Evolutionary conservation across 495 filamentous ascomycete species (phyloP).

Genomic region (Hypoxylon rickii): DNA sequence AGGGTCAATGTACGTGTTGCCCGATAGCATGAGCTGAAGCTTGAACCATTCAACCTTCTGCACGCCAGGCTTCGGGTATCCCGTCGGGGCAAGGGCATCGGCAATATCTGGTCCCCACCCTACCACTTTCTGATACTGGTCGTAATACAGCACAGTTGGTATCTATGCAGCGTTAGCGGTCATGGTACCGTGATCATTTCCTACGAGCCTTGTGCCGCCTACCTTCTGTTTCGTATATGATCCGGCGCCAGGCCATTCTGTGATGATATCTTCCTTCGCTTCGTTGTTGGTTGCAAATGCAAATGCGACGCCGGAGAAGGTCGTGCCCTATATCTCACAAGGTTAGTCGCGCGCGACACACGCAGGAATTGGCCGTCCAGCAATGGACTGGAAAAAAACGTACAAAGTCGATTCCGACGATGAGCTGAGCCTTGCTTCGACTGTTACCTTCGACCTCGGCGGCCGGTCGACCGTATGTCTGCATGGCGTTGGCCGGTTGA

Average conservation of each 20-base stretch:
- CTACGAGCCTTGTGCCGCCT: slow-evolving; percentile 6
- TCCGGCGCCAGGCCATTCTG: slow-evolving; percentile 76
- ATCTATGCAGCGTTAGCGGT: slow-evolving; percentile 55
- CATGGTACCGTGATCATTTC: background rate
- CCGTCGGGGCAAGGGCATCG: slow-evolving; percentile 72
- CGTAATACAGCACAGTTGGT: slow-evolving; percentile 75
- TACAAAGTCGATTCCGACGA: slow-evolving; percentile 83
- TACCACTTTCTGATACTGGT: slow-evolving; percentile 76
- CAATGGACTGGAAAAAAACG: slow-evolving; percentile 35
- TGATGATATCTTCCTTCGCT: slow-evolving; percentile 79
- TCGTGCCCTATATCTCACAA: slow-evolving; percentile 61
- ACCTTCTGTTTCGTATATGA: slow-evolving; percentile 80
- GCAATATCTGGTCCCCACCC: slow-evolving; percentile 79
- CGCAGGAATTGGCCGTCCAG: background rate
- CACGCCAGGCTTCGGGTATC: slow-evolving; percentile 75
- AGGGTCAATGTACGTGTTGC: slow-evolving; percentile 79
- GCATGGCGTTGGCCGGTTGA: slow-evolving; percentile 43
- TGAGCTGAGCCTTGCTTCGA: slow-evolving; percentile 77
- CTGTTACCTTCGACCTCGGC: slow-evolving; percentile 88
- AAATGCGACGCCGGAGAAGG: slow-evolving; percentile 76
- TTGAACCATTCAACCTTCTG: slow-evolving; percentile 84
- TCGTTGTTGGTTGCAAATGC: slow-evolving; percentile 77
- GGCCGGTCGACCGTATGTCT: slow-evolving; percentile 46
- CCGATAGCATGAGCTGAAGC: slow-evolving; percentile 75
- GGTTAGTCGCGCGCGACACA: slow-evolving; percentile 28